Evolutionary conservation across 2,329 filamentous ascomycete genomes (phyloP), one percentile per base, ranked within the genome.

Genomic region (Cladosporium austrohemisphaericum): DNA sequence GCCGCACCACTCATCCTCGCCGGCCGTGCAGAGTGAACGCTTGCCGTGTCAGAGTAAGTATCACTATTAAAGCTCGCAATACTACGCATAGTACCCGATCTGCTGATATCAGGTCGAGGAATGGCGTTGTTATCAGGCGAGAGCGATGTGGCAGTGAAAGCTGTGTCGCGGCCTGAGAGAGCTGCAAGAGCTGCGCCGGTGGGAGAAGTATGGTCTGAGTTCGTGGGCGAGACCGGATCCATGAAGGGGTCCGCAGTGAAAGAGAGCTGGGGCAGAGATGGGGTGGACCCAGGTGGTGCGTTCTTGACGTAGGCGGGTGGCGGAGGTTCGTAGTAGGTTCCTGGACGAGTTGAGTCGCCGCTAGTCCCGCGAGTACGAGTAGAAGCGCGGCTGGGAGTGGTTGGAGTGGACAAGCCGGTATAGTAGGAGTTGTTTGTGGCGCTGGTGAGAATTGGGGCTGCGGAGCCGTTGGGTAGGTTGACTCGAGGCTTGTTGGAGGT

Each of bases 31-130:
- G 55, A 57, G 41, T 61, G 60, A 9, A 63, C 52, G 10, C 52
- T 56, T 6, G 60, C 60, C 1, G 55, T 58, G 23, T 63, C 60
- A 26, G 53, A 57, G 48, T 63, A 63, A 9, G 54, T 50, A 9
- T 58, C 58, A 14, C 52, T 56, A 5, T 56, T 59, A 28, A 61
- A 52, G 32, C 57, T 60, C 10, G 55, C 56, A 41, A 58, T 53
- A 31, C 56, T 59, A 10, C 53, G 54, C 19, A 37, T 50, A 9
- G 50, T 51, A 22, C 36, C 41, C 9, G 44, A 29, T 10, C 52
- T 29, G n/a, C 49, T 50, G 19, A 50, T 47, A 20, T 23, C 32
- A 0, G 44, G 38, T 9, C 37, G 14, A 5, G 36, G 18, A 8
- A 16, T 13, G 11, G 26, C 18, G 11, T 14, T n/a, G n/a, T 18